These are phyloP conservation scores for Gossypium ekmanianum DNA, from an alignment of 345 rosid genomes.

Conservation along the genomic window DNA sequence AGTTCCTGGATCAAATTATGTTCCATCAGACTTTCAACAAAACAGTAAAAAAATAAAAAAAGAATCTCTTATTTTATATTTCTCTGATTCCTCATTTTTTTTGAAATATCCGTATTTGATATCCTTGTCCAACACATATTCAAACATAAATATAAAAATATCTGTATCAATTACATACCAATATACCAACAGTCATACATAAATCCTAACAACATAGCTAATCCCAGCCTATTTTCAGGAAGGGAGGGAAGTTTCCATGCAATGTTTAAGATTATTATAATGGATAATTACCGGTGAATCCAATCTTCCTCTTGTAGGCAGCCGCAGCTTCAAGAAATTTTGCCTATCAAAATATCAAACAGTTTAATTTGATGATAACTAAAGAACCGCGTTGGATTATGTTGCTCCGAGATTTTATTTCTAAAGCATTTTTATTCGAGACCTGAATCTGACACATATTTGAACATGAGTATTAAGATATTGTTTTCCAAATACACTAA, in stretches of 20 bases:
- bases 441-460: neutral
- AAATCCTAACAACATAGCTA: neutral
- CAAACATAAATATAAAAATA: neutral
- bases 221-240: neutral
- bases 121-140: neutral
- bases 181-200: neutral
- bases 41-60: neutral
- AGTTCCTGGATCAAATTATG: conserved; percentile 41
- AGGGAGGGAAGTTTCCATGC: neutral
- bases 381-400: neutral
- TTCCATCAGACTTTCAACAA: neutral
- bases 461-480: neutral
- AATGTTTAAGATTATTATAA: neutral
- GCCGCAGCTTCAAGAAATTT: conserved; percentile 79
- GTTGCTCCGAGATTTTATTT: neutral
- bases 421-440: neutral
- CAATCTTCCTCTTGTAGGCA: conserved; percentile 92
- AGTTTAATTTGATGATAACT: neutral
- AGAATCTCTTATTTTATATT: neutral
- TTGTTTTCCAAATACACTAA: too few relatives aligned
- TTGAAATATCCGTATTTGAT: neutral
- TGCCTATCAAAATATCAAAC: conserved; percentile 41
- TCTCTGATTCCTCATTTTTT: too few relatives aligned
- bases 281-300: conserved; percentile 62
- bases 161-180: neutral